These are phyloP conservation scores for Tylopilus plumbeoviolaceoides DNA, from an alignment of 768 basidiomycete species.

Conservation along the genomic window DNA sequence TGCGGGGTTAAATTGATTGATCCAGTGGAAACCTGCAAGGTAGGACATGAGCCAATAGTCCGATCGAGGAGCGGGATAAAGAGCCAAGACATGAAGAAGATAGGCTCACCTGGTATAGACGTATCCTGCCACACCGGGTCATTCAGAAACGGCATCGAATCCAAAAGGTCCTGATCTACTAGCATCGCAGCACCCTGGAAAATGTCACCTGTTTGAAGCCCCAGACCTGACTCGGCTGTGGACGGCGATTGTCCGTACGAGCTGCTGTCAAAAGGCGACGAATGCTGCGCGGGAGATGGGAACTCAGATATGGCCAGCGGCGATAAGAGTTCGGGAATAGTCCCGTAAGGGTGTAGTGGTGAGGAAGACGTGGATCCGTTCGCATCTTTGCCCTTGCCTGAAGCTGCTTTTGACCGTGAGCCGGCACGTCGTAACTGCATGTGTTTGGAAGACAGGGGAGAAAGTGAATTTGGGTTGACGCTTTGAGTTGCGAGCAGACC, in stretches of 20 bases:
- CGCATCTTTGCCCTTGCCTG: conserved; percentile 13
- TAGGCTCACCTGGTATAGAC: conserved; percentile 46
- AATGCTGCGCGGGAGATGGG: conserved; percentile 33
- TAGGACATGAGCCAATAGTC: not conserved
- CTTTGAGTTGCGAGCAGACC: conserved; percentile 62
- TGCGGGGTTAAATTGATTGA: conserved; percentile 26
- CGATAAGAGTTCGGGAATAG: conserved; percentile 20
- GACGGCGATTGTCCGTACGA: conserved; percentile 11
- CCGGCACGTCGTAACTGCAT: conserved; percentile 18
- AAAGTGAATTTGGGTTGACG: conserved; percentile 23
- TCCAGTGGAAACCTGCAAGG: conserved; percentile 34
- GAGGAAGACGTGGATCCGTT: conserved; percentile 1
- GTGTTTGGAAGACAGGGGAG: conserved; percentile 17
- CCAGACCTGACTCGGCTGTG: conserved; percentile 3
- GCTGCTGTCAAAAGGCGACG: conserved; percentile 38
- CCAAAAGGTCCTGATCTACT: conserved; percentile 57
- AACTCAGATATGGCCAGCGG: conserved; percentile 35
- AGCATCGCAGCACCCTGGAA: conserved; percentile 47
- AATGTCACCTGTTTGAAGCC: conserved; percentile 33
- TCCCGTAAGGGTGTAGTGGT: not conserved
- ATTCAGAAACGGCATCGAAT: conserved; percentile 56
- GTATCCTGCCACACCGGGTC: conserved; percentile 57
- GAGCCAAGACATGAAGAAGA: not conserved
- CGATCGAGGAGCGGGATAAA: not conserved
- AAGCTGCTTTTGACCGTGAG: conserved; percentile 7